A percentile compares a stretch with the other conserved stretches of the same genome.
Evolutionary conservation across 306 rosid species (phyloP).

Genomic region (Cicer yamashitae): DNA sequence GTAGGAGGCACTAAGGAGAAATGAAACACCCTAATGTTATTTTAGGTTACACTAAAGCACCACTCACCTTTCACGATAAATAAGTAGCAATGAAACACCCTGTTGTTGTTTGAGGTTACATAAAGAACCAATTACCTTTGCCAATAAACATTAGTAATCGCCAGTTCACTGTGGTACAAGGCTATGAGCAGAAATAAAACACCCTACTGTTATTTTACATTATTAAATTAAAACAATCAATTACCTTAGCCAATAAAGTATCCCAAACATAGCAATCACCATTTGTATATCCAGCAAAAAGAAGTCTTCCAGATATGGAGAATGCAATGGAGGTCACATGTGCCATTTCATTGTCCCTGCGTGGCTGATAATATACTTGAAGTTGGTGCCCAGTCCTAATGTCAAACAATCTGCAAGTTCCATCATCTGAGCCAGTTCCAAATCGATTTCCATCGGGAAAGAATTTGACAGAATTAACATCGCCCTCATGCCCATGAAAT

Average conservation of each 20-base stretch:
- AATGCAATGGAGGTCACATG: constrained; percentile 87
- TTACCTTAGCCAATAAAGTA: constrained; percentile 89
- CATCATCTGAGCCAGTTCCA: constrained; percentile 98
- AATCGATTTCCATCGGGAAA: constrained; percentile 97
- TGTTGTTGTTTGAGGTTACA: constrained; percentile 6
- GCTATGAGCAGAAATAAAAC: not conserved
- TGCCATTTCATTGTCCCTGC: constrained; percentile 57
- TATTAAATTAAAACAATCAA: constrained; percentile 33
- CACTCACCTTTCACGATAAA: not conserved
- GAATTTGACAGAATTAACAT: constrained; percentile 85
- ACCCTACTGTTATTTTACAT: constrained; percentile 3
- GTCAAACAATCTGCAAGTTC: constrained; percentile 92
- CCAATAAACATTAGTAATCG: not conserved
- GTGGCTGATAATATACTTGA: constrained; percentile 78
- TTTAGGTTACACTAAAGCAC: constrained; percentile 30
- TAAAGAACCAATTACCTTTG: not conserved
- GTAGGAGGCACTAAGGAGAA: not conserved
- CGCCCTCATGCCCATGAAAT: constrained; percentile 85
- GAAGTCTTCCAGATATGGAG: constrained; percentile 96
- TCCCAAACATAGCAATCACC: constrained; percentile 93
- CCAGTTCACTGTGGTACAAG: too few relatives aligned
- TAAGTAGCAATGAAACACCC: constrained; percentile 26
- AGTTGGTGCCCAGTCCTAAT: constrained; percentile 96
- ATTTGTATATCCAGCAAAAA: constrained; percentile 88
- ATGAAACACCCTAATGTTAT: constrained; percentile 19